Percentiles rank a stretch among this genome's conserved stretches.
These are phyloP conservation scores for Erysiphe pulchra DNA, from an alignment of 2,329 filamentous ascomycete genomes.

Conservation along the genomic window DNA sequence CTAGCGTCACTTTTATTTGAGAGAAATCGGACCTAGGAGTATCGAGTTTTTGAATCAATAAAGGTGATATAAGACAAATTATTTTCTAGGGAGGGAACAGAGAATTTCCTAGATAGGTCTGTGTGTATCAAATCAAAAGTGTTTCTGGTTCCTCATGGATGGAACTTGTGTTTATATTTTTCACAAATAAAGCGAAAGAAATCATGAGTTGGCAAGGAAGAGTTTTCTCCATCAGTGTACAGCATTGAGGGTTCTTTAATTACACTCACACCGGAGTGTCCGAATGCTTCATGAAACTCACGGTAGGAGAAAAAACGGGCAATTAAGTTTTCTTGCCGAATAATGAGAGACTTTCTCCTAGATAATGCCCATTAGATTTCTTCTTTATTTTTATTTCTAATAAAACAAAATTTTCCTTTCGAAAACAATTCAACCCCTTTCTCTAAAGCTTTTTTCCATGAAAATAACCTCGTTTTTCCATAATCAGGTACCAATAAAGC, in stretches of 20 bases:
- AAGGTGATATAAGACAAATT: background rate
- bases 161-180: background rate
- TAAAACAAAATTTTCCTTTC: background rate
- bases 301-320: background rate
- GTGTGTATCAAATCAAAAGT: background rate
- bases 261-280: background rate
- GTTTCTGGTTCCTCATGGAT: background rate
- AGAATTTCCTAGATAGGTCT: background rate
- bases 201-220: background rate
- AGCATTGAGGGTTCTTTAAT: background rate
- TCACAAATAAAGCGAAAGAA: background rate
- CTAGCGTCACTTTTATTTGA: background rate
- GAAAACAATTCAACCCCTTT: background rate
- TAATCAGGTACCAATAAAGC: background rate
- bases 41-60: background rate
- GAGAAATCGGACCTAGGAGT: background rate
- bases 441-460: background rate
- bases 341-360: background rate
- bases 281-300: background rate
- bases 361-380: background rate
- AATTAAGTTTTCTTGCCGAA: background rate
- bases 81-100: background rate
- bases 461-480: background rate
- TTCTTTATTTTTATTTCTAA: background rate
- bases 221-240: background rate